Base-by-base conservation (phyloP, 768 basidiomycete species). In the Lenzites betulinus region DNA sequence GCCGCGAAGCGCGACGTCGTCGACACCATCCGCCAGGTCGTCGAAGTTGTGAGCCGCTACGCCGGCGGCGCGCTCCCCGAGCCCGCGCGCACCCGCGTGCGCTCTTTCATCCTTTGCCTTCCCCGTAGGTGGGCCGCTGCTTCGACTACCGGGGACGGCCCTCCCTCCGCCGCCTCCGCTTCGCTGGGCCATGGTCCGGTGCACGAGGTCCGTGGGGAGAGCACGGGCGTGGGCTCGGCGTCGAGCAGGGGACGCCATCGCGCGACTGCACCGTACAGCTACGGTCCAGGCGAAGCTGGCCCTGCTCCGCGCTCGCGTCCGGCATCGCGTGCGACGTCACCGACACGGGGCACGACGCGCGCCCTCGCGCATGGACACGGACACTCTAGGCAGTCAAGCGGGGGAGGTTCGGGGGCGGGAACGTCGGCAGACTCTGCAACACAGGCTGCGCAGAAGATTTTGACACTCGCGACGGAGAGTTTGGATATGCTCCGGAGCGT, bases 401-500 rank as follows among this genome's bases (percentile, higher is more conserved):
- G 36, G 23, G 46, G 49, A 33, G 41, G 46, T 18, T 26, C 50
- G 38, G 47, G 23, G 20, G 46, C 54, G 35, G 71, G 70, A 2
- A 71, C 75, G 6, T 79, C 78, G 0, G 80, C 83, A 0, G 79
- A 83, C 36, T 77, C 85, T 7, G 91, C 90, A 2, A 80, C 84
- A 23, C 80, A 85, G 16, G 89, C 93, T 28, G 91, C 94, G 11
- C 89, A 92, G 71, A 78, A 89, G 51, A 87, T 96, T 20, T 71
- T 96, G 65, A 85, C 87, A 8, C 83, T 96, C 9, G 93, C 94
- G 13, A 90, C 89, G 15, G 95, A 96, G 77, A 94, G 93, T 69
- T 69, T 96, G 73, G 93, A 96, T 69, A 95, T 95, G 92, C 86
- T 96, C 80, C 80, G 88, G 28, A 86, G 90, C 28, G 92, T 95